Evolutionary conservation across 768 basidiomycete species (phyloP), one percentile per base, ranked within the genome.

Genomic region (Kwoniella europaea): DNA sequence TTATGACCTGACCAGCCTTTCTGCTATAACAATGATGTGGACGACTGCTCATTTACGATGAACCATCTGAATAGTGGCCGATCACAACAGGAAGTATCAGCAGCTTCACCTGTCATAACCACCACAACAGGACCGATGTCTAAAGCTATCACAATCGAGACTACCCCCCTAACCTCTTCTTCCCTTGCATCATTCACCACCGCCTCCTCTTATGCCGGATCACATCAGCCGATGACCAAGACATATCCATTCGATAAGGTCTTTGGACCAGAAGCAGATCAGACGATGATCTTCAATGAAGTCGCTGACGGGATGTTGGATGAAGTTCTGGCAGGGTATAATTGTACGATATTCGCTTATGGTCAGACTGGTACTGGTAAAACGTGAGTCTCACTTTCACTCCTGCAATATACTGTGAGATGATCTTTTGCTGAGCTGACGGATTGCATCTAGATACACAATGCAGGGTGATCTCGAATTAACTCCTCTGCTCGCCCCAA

Each of bases 321-420:
- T 58, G 92, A 99, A 82, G 95, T 98, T n/a, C 84, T 98, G 50
- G 86, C 88, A 83, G 97, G 97, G 5, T 99, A 97, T 86, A 98
- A 98, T 80, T 98, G 96, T 81, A 96, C 93, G 0, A 86, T 99
- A 22, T 98, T 98, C 84, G 95, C 95, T 4, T 99, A 99, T 81
- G 97, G 97, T 1, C 97, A 98, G 83, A 98, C 97, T 0, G 97
- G 97, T 0, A 98, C 97, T 0, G 97, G 97, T 22, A 99, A 99
- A 86, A 98, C 97, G 93, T 97, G 82, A 76, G 92, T 86, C 3
- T 15, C 16, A 15, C 50, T 52, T 52, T 52, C 13, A 35, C 12
- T 24, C 12, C 7, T 42, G 4, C 43, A n/a, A 12, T 15, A 35
- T 6, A 9, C 15, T 5, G 16, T 22, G 6, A 12, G 60, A 53